Evolutionary conservation across 495 filamentous ascomycete species (phyloP).

Genomic region (Choiromyces venosus): DNA sequence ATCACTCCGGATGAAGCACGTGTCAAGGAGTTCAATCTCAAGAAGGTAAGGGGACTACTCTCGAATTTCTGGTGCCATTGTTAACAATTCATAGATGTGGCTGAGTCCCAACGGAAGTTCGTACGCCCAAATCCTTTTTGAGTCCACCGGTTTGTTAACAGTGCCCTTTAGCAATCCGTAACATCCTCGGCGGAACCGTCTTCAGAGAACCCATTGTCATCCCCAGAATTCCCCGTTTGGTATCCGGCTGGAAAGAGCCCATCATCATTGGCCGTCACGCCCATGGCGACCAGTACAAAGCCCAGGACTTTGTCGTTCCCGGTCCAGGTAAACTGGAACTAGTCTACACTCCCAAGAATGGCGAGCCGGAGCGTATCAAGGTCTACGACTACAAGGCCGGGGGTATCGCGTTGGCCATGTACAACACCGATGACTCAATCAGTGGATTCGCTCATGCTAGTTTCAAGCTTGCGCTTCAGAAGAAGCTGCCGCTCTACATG

Average conservation of each 20-base stretch:
- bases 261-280: constrained; percentile 99
- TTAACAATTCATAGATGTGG: constrained; percentile 64
- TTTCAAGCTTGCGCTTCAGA: constrained; percentile 88
- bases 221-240: constrained; percentile 78
- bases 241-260: constrained; percentile 94
- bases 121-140: constrained; percentile 4
- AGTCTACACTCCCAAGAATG: constrained; percentile 80
- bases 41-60: constrained; percentile 67
- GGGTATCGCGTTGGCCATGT: constrained; percentile 87
- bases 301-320: constrained; percentile 76
- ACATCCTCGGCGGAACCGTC: constrained; percentile 88
- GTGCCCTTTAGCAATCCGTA: constrained; percentile 63
- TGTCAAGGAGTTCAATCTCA: constrained; percentile 95
- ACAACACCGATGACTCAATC: constrained; percentile 97
- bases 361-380: constrained; percentile 76
- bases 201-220: constrained; percentile 99
- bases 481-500: constrained; percentile 89
- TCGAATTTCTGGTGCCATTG: constrained; percentile 2
- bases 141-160: neutral
- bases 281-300: constrained; percentile 97
- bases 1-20: constrained; percentile 96
- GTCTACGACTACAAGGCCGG: constrained; percentile 87
- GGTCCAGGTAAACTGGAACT: constrained; percentile 83
- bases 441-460: constrained; percentile 86
- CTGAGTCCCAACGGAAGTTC: constrained; percentile 84